phyloP scores from a whole-genome alignment of 306 rosid species.

The Lathyrus tuberosus region DNA sequence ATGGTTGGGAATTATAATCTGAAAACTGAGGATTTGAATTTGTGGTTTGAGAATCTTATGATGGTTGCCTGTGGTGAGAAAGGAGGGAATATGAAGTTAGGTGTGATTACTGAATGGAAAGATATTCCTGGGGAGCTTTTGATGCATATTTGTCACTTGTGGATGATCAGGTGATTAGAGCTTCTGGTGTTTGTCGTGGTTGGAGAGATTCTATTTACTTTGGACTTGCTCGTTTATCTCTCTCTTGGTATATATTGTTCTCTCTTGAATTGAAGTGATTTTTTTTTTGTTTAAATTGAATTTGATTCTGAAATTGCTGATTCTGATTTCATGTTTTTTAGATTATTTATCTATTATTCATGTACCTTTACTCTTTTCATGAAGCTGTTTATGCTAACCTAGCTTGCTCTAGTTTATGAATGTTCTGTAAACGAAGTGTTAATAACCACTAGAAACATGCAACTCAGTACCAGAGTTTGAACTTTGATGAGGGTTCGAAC shows the following conservation, averaged over 20 bases:
- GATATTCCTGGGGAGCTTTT: conserved; percentile 95
- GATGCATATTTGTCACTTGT: conserved; percentile 75
- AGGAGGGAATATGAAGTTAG: conserved; percentile 62
- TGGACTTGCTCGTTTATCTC: conserved; percentile 79
- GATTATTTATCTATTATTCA: neutral
- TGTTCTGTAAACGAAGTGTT: no score
- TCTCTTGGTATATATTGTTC: conserved; percentile 65
- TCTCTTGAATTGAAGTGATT: no score
- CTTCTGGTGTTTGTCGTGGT: conserved; percentile 89
- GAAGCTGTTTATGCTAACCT: neutral
- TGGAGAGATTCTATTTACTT: conserved; percentile 92
- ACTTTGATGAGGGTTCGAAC: no score
- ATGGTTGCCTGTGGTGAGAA: conserved; percentile 55
- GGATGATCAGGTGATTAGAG: conserved; percentile 76
- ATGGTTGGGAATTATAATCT: conserved; percentile 71
- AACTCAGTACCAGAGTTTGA: no score
- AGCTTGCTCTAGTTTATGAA: conserved; percentile 6
- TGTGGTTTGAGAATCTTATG: conserved; percentile 85
- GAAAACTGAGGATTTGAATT: conserved; percentile 68
- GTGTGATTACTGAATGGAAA: conserved; percentile 71
- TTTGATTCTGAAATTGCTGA: conserved; percentile 25
- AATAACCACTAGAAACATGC: no score
- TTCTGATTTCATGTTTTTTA: neutral
- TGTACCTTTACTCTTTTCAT: neutral
- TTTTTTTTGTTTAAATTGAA: no score